phyloP scores from a whole-genome alignment of 2,329 filamentous ascomycete genomes.

The Metarhizium album region DNA sequence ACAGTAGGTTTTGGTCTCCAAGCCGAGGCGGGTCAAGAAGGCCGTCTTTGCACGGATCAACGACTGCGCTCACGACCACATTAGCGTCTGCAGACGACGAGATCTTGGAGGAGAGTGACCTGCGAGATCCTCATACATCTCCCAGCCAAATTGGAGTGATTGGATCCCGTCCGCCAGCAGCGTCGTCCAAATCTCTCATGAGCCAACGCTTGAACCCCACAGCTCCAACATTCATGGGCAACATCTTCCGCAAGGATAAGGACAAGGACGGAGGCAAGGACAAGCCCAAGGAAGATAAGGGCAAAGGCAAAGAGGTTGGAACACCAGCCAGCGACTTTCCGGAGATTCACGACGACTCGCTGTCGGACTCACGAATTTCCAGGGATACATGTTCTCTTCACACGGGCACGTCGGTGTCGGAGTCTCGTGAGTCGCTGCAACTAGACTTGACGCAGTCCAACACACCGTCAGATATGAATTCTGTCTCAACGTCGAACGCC shows the following conservation, averaged over 20 bases:
- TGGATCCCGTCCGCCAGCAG: constrained; percentile 57
- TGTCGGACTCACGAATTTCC: constrained; percentile 42
- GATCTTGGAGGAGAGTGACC: constrained; percentile 47
- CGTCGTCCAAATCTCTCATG: constrained; percentile 26
- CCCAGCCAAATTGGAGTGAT: constrained; percentile 59
- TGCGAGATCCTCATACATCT: constrained; percentile 39
- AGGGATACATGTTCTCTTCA: constrained; percentile 46
- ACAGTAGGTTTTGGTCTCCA: constrained; percentile 52
- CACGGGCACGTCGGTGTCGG: constrained; percentile 47
- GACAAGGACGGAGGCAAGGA: constrained; percentile 27
- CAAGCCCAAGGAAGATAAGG: constrained; percentile 25
- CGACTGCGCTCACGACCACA: constrained; percentile 49
- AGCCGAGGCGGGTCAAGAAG: constrained; percentile 65
- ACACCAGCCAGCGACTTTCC: constrained; percentile 29
- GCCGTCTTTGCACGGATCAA: constrained; percentile 70
- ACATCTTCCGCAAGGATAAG: constrained; percentile 42
- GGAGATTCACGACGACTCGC: constrained; percentile 33
- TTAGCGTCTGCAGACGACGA: constrained; percentile 54
- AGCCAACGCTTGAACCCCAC: constrained; percentile 69
- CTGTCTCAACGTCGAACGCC: constrained; percentile 24
- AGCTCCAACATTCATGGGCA: constrained; percentile 75
- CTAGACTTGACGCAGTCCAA: constrained; percentile 47
- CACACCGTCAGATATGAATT: constrained; percentile 42
- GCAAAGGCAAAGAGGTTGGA: constrained; percentile 26
- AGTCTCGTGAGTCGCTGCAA: constrained; percentile 47